These are phyloP conservation scores for Penicillium sp. DNA, from an alignment of 2,329 filamentous ascomycete genomes.

Conservation along the genomic window DNA sequence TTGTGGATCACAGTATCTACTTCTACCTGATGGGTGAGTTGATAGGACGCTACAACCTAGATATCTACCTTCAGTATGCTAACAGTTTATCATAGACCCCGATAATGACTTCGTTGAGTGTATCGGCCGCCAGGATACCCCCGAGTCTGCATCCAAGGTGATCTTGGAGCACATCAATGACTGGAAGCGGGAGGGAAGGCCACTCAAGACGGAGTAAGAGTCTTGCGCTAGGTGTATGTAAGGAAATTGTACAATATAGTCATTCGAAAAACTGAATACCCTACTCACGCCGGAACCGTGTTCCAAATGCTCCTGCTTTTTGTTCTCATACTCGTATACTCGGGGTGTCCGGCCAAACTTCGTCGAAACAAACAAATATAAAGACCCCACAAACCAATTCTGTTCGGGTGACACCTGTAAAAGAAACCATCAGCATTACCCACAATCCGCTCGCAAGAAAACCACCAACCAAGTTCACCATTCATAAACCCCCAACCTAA, in stretches of 20 bases:
- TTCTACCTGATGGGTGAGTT: conserved; percentile 88
- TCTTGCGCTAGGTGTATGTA: conserved; percentile 13
- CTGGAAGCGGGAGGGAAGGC: conserved; percentile 59
- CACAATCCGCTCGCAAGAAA: not conserved
- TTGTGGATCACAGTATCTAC: conserved; percentile 99
- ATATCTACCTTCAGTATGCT: not conserved
- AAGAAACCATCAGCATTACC: not conserved
- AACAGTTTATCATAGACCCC: conserved; percentile 61
- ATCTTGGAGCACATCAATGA: conserved; percentile 84
- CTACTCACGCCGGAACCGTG: conserved; percentile 21
- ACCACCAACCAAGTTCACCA: not conserved
- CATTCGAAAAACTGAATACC: conserved; percentile 28
- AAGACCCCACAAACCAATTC: not conserved
- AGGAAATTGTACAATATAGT: conserved; percentile 27
- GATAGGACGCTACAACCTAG: not conserved
- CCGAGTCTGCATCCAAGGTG: conserved; percentile 77
- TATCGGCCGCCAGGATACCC: conserved; percentile 89
- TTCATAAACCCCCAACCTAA: not conserved
- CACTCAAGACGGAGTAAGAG: conserved; percentile 48
- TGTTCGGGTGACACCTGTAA: not conserved
- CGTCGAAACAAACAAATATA: not conserved
- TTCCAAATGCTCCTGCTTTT: not conserved
- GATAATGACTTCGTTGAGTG: conserved; percentile 98
- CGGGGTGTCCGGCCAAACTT: no score
- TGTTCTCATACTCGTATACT: not conserved